A percentile compares a stretch with the other conserved stretches of the same genome.
Conservation (phyloP, 805 yeast species). For the Torulaspora microellipsoides region DNA sequence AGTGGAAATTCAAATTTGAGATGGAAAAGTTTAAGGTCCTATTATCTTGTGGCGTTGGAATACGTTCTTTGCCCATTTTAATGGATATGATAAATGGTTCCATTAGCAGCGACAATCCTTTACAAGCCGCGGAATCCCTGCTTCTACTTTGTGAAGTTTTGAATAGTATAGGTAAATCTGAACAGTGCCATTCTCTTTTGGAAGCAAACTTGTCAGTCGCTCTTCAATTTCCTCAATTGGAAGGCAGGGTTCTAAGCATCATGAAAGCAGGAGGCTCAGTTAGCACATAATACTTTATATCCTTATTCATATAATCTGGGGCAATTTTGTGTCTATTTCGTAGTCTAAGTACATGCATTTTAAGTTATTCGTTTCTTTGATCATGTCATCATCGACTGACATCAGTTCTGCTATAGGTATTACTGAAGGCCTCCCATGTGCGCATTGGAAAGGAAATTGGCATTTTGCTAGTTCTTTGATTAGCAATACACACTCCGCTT, state of each 20-base stretch:
- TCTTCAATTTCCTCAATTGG: conserved; percentile 9
- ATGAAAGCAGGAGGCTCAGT: neutral
- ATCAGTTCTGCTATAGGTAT: conserved; percentile 44
- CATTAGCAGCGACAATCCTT: conserved; percentile 41
- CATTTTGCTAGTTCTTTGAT: conserved; percentile 45
- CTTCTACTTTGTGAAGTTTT: conserved; percentile 44
- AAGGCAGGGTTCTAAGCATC: conserved; percentile 3
- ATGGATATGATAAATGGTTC: conserved; percentile 49
- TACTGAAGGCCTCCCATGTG: conserved; percentile 79
- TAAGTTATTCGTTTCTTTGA: neutral
- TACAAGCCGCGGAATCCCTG: conserved; percentile 44
- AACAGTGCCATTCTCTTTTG: conserved; percentile 32
- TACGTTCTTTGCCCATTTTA: conserved; percentile 47
- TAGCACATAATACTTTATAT: too few relatives aligned
- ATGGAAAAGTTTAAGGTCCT: conserved; percentile 29
- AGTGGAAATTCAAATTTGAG: conserved; percentile 29
- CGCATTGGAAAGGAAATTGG: conserved; percentile 67
- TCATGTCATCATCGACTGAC: neutral
- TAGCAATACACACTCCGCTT: conserved; percentile 42
- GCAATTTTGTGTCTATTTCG: neutral
- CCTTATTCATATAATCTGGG: too few relatives aligned
- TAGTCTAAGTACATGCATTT: conserved; percentile 5
- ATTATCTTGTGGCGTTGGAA: conserved; percentile 40
- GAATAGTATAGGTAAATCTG: conserved; percentile 37
- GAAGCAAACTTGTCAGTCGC: conserved; percentile 7